Conservation (phyloP, 2,329 filamentous ascomycete genomes). For the Colletotrichum graminicola region DNA sequence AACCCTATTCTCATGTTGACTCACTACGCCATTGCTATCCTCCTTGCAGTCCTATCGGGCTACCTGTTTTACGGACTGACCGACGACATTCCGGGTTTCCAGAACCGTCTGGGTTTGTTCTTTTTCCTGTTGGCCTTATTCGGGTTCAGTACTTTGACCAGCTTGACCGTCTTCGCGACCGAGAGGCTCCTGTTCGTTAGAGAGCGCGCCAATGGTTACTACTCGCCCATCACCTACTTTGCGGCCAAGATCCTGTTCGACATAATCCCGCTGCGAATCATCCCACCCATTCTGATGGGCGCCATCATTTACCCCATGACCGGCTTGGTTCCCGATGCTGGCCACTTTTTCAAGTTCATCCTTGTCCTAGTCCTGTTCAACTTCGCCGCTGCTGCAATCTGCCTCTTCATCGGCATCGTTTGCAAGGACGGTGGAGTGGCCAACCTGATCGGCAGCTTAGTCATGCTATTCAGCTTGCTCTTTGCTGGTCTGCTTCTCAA, state of each 20-base stretch:
- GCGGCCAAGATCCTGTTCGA: conserved; percentile 98
- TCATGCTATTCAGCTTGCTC: conserved; percentile 96
- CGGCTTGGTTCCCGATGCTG: conserved; percentile 83
- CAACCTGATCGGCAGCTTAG: conserved; percentile 91
- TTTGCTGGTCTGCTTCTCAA: conserved; percentile 96
- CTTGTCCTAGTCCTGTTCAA: conserved; percentile 96
- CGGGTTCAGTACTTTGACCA: conserved; percentile 95
- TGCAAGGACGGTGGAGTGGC: conserved; percentile 93
- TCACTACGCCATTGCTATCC: conserved; percentile 96
- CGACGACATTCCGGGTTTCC: conserved; percentile 96
- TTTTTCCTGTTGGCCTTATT: conserved; percentile 97
- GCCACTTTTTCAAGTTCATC: conserved; percentile 91
- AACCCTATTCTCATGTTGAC: conserved; percentile 99
- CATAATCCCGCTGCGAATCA: conserved; percentile 91
- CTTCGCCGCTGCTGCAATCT: conserved; percentile 91
- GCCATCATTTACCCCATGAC: conserved; percentile 99
- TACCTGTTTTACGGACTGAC: conserved; percentile 97
- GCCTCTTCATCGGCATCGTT: conserved; percentile 94
- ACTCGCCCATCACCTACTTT: conserved; percentile 94
- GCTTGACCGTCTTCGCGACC: conserved; percentile 90
- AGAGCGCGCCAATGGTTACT: conserved; percentile 97
- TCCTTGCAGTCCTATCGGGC: conserved; percentile 92
- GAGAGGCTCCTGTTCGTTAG: conserved; percentile 92
- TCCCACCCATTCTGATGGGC: conserved; percentile 95
- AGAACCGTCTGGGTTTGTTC: conserved; percentile 96